Evolutionary conservation across 2,329 filamentous ascomycete species (phyloP), one percentile per base, ranked within the genome.

Genomic region (Alternaria triticimaculans): DNA sequence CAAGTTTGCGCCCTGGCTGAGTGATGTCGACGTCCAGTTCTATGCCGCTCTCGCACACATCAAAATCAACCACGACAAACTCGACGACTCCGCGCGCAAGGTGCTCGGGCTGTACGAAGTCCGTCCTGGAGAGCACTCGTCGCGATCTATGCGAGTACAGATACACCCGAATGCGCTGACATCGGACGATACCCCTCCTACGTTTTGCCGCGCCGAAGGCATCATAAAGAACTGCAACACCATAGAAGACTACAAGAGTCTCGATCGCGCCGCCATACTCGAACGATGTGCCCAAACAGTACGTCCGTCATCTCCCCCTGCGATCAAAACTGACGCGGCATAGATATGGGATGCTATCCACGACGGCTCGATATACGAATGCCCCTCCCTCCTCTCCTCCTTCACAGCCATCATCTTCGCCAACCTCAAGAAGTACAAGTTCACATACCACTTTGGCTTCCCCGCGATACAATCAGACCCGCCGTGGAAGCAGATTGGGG

Each of bases 361-460:
- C 70, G 96, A 99, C 81, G 95, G 94, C 62, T 96, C 93, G 44
- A 97, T 99, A 71, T 98, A 97, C 82, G 96, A 94, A 10, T 92
- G 95, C 55, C 96, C 96, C 3, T 97, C 95, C 5, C 87, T 98
- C 3, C 88, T 99, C 18, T 90, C 93, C 5, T 96, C 93, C 7
- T 98, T 97, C 79, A 87, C 92, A 25, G 89, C 96, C 62, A 88
- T 98, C 49, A 97, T 93, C 15, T 99, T 93, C 78, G 95, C 96
- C 66, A 95, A 99, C 77, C 87, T 99, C 33, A 99, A 99, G 80
- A 97, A 96, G 77, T 98, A 98, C 83, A 93, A 90, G 67, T 97
- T 98, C 78, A 93, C 91, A n/a, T 98, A 98, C 82, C 97, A 96
- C 89, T 98, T 98, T 80, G 95, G 92, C 6, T 99, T 97, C 75